Base-by-base conservation (phyloP, 2,329 filamentous ascomycete species). In the Fusarium goolgardi region DNA sequence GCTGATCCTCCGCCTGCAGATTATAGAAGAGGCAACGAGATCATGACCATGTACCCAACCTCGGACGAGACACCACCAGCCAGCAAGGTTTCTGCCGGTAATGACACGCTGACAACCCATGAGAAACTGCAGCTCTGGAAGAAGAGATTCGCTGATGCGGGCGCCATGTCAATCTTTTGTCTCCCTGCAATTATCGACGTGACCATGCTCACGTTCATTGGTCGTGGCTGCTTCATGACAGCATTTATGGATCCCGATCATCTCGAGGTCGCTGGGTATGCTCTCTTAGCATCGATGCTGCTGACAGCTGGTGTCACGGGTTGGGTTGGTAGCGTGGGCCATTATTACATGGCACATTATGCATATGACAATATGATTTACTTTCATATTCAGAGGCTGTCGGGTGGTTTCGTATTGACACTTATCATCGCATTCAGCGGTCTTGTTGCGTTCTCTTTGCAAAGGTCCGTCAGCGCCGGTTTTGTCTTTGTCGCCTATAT, bases 291-390 rank as follows among this genome's bases (percentile, higher is more conserved):
- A 8, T 54, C 67, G 0, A 53, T 69, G 23, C 49, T 69, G 2
- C 15, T 69, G n/a, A 69, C 65, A 9, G 67, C 67, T 35, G 67
- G 67, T 47, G 65, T 69, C 5, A 69, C 67, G 3, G 67, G 67
- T 5, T 69, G 67, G 67, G 67, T 69, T 1, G 67, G 67, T 3
- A 69, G 67, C 27, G 59, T 54, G 13, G 67, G 67, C 15, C 56
- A 69, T 21, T 69, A 49, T 23, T 69, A 69, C 25, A 53, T 68
- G 16, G 65, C 67, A 8, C 65, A 69, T 20, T 69, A 69, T 23
- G 67, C 67, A 4, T 69, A 69, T 18, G 67, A 69, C 9, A 69
- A 65, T 10, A 69, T 69, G 67, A 55, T 69, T 11, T 69, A 69
- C 31, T 69, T 69, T 11, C 67, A 69, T 21, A 55, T 69, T 1